phyloP scores from a whole-genome alignment of 2,329 filamentous ascomycete species.

The Neocatenulostroma microsporum region DNA sequence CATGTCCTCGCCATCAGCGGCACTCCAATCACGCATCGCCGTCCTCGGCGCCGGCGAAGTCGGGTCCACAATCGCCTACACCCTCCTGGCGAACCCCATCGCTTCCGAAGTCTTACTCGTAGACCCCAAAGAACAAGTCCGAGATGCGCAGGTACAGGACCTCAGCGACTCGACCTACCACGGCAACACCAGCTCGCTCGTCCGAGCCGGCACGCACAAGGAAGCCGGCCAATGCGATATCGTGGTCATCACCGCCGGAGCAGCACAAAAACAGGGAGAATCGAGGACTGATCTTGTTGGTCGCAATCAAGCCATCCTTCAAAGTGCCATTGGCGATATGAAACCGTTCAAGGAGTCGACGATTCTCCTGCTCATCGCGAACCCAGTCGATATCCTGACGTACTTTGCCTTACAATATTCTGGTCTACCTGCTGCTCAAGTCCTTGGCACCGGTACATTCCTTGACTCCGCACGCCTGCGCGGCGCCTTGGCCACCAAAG shows the following conservation, averaged over 20 bases:
- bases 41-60: slow-evolving; percentile 47
- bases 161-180: slow-evolving; percentile 45
- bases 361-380: slow-evolving; percentile 46
- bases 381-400: slow-evolving; percentile 50
- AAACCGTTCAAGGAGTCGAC: slow-evolving; percentile 42
- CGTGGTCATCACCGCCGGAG: slow-evolving; percentile 48
- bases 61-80: slow-evolving; percentile 45
- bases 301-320: slow-evolving; percentile 43
- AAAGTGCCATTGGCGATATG: slow-evolving; percentile 43
- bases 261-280: slow-evolving; percentile 44
- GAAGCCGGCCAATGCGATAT: slow-evolving; percentile 50
- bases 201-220: slow-evolving; percentile 30
- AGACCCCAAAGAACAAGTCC: slow-evolving; percentile 41
- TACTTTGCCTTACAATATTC: slow-evolving; percentile 43
- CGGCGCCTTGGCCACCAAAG: slow-evolving; percentile 36
- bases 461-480: slow-evolving; percentile 46
- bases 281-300: slow-evolving; percentile 41
- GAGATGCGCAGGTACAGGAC: slow-evolving; percentile 47
- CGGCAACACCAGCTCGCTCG: slow-evolving; percentile 36
- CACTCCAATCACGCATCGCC: slow-evolving; percentile 31
- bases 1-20: no score
- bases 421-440: slow-evolving; percentile 42
- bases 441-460: slow-evolving; percentile 48
- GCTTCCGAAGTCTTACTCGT: slow-evolving; percentile 48
- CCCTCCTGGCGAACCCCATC: slow-evolving; percentile 45